Base-by-base conservation (phyloP, 2,329 filamentous ascomycete species). In the Hymenoscyphus occultus region DNA sequence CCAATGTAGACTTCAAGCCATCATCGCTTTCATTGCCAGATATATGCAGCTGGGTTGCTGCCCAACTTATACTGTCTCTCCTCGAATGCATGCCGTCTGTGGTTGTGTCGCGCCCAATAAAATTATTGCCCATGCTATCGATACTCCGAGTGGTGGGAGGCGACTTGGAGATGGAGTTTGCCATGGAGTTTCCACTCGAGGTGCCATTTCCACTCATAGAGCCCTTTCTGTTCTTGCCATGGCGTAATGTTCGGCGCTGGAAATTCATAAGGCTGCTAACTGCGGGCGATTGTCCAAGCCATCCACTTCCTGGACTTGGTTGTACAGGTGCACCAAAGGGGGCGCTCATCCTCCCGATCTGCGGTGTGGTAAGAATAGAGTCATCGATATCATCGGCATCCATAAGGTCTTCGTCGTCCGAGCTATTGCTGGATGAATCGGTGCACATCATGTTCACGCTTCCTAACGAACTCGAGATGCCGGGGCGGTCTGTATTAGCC, bases 51-150 rank as follows among this genome's bases (percentile, higher is more conserved):
- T 96, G 92, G 70, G 95, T 93, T 16, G 93, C 93, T 45, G 93
- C 92, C 80, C 95, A 88, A 70, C 91, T 96, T 66, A 98, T 88
- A 76, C 92, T 97, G 77, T 97, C 93, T 56, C 94, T 84, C 56
- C 94, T 84, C 9, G 90, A 84, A 48, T 83, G 80, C 69, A 82
- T 77, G 7, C 76, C 61, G 76, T 81, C 79, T 64, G 80, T 80
- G 5, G 79, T 77, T 51, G 80, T 77, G 64, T 83, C 82, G 56
- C 79, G 77, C 1, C 80, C 80, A 73, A 88, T 86, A 72, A 85
- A 87, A 13, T 83, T 82, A 61, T 57, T 70, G 56, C 61, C 68
- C 63, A 72, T 71, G 19, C 65, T 65, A 57, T 75, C 74, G 56
- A 73, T 65, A 64, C 65, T 72, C 54, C 74, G 72, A 61, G 78